phyloP scores from a whole-genome alignment of 1,284 basidiomycete genomes.

The Leccinum subspadiceum region DNA sequence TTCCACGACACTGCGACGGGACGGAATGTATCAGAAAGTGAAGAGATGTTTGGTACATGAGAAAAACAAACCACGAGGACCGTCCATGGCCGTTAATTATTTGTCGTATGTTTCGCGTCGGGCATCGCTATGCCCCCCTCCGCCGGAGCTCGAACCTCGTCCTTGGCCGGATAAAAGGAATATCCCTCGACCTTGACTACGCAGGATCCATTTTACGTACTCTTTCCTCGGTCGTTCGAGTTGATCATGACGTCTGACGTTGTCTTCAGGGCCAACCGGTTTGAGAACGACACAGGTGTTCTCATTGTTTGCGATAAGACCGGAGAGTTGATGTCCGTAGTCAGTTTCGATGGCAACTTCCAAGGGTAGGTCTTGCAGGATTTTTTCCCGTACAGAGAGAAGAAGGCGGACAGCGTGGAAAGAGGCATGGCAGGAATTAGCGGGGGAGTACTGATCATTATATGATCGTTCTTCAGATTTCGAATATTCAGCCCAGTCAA shows the following conservation, averaged over 20 bases:
- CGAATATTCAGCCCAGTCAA: background rate
- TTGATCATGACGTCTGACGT: background rate
- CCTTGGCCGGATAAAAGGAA: background rate
- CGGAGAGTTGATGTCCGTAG: background rate
- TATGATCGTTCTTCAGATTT: background rate
- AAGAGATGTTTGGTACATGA: background rate
- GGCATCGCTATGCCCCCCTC: background rate
- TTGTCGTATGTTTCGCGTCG: background rate
- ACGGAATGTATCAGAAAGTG: background rate
- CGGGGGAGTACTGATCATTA: background rate
- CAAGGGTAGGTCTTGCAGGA: background rate
- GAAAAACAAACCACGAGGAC: background rate
- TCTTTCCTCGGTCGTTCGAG: background rate
- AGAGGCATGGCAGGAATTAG: background rate
- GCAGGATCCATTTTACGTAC: background rate
- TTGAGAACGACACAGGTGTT: background rate
- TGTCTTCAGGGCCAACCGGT: background rate
- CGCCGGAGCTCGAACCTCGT: background rate
- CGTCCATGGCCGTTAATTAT: background rate
- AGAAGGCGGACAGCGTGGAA: background rate
- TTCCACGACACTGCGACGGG: background rate
- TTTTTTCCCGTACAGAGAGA: background rate
- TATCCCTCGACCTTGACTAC: background rate
- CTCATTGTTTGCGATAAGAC: background rate
- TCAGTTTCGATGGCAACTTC: background rate